Evolutionary conservation across 208 protist species (phyloP).

Genomic region (Trypanosoma vivax): DNA sequence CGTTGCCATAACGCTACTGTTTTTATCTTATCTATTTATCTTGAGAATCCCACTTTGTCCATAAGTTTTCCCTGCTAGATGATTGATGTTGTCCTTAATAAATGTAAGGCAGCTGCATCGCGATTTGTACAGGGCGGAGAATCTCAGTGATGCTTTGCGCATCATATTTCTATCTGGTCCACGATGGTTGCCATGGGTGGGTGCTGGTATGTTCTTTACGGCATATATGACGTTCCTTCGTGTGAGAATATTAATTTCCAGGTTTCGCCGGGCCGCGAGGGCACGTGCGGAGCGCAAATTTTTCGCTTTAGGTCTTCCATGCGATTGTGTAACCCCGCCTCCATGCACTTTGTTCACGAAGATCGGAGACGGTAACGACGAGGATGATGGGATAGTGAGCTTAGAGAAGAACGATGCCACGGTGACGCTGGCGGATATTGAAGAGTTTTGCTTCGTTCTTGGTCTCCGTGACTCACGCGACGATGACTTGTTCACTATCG

Average conservation of each 20-base stretch:
- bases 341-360: slow-evolving; percentile 22
- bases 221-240: slow-evolving; percentile 63
- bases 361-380: slow-evolving; percentile 42
- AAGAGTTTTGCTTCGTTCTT: slow-evolving; percentile 81
- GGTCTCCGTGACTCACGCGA: slow-evolving; percentile 79
- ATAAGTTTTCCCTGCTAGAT: background rate
- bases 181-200: slow-evolving; percentile 56
- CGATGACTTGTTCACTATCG: slow-evolving; percentile 68
- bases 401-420: slow-evolving; percentile 59
- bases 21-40: no score
- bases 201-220: slow-evolving; percentile 28
- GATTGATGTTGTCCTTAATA: slow-evolving; percentile 1
- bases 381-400: slow-evolving; percentile 30
- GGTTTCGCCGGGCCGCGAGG: slow-evolving; percentile 69
- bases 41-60: background rate
- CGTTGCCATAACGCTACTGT: no score
- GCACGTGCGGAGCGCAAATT: slow-evolving; percentile 65
- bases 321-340: slow-evolving; percentile 22
- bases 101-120: slow-evolving; percentile 18
- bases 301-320: slow-evolving; percentile 56
- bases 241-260: slow-evolving; percentile 57
- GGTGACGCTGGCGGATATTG: slow-evolving; percentile 70
- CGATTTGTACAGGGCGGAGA: slow-evolving; percentile 62
- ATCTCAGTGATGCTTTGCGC: slow-evolving; percentile 32
- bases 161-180: slow-evolving; percentile 57